Percentiles rank a stretch among this genome's conserved stretches.
These are phyloP conservation scores for Acanthamoeba healyi DNA, from an alignment of 208 protist genomes.

Conservation along the genomic window DNA sequence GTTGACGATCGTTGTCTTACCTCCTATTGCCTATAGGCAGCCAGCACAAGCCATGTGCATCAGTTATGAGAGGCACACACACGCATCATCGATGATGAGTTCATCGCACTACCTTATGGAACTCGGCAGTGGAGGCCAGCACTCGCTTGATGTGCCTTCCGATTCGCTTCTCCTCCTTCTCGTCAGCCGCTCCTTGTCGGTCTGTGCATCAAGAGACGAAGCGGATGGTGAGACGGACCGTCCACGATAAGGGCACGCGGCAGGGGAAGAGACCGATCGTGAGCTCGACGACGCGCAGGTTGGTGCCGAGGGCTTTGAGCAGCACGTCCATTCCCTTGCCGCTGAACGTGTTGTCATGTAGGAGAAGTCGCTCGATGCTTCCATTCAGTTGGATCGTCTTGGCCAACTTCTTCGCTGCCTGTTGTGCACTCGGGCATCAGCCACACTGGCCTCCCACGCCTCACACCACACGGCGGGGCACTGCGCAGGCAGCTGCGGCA, in stretches of 20 bases:
- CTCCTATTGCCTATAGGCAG: not conserved
- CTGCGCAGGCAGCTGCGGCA: not conserved
- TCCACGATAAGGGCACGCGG: not conserved
- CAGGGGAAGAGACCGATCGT: not conserved
- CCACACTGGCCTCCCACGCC: too few species aligned
- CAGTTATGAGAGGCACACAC: too few species aligned
- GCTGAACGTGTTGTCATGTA: not conserved
- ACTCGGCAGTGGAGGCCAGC: slow-evolving; percentile 16
- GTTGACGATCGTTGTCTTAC: not conserved
- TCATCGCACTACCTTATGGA: slow-evolving; percentile 10
- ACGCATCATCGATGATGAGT: too few species aligned
- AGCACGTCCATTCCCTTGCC: not conserved
- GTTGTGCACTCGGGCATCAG: not conserved
- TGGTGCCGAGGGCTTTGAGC: slow-evolving; percentile 9
- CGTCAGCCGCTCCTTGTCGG: not conserved
- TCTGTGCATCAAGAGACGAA: not conserved
- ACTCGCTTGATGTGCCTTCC: slow-evolving; percentile 1
- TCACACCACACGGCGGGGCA: too few species aligned
- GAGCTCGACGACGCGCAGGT: slow-evolving; percentile 2
- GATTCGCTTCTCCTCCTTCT: slow-evolving; percentile 23
- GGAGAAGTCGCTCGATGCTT: not conserved
- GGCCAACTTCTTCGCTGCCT: not conserved
- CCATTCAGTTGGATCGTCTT: not conserved
- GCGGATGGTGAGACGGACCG: not conserved
- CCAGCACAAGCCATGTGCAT: too few species aligned